Base-by-base conservation (phyloP, 23 red algal genomes). In the Gracilaria domingensis region DNA sequence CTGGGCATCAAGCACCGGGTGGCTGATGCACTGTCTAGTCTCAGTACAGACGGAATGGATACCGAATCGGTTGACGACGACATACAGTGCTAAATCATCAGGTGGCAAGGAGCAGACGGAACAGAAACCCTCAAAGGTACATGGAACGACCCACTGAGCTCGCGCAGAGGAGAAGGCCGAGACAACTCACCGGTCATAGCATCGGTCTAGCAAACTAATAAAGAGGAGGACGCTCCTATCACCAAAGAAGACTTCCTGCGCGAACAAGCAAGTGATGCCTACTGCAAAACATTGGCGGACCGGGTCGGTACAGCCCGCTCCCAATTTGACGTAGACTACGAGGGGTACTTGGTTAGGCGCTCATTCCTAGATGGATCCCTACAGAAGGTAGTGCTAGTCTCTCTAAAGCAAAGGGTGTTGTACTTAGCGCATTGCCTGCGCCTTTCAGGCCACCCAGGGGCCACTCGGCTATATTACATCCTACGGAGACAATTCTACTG, bases 401-500 rank as follows among this genome's bases (percentile, higher is more conserved):
- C n/a, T n/a, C n/a, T n/a, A n/a, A n/a, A n/a, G n/a, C n/a, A n/a
- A n/a, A n/a, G n/a, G n/a, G n/a, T n/a, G n/a, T n/a, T n/a, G n/a
- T n/a, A n/a, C n/a, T n/a, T n/a, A n/a, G n/a, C n/a, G n/a, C n/a
- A n/a, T n/a, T n/a, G n/a, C n/a, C n/a, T n/a, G n/a, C n/a, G n/a
- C n/a, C n/a, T n/a, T n/a, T n/a, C n/a, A n/a, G n/a, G n/a, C n/a
- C n/a, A n/a, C n/a, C n/a, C n/a, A n/a, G n/a, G n/a, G n/a, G n/a
- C n/a, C n/a, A n/a, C n/a, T n/a, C n/a, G n/a, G n/a, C n/a, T n/a
- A n/a, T n/a, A n/a, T n/a, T n/a, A n/a, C n/a, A n/a, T n/a, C n/a
- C n/a, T 45, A 45, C 42, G 42, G 16, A 14, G 18, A 7, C 24
- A 57, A 21, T 87, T 42, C 83, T 87, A 87, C 62, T 73, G 83